Conservation (phyloP, 2,329 filamentous ascomycete species). For the Ophiosphaerella korrae region DNA sequence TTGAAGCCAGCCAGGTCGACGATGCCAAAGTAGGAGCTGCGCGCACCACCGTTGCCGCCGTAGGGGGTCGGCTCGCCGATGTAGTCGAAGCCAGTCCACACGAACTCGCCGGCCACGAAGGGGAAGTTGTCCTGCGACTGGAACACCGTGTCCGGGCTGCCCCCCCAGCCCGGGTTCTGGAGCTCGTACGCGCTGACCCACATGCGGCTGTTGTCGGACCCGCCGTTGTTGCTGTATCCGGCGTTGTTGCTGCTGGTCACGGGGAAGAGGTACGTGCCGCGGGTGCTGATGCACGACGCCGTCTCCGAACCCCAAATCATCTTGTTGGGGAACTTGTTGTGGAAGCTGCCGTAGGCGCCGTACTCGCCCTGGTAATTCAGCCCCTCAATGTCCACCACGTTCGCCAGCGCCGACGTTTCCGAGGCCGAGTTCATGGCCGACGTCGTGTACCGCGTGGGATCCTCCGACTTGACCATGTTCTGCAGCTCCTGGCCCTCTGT, state of each 20-base stretch:
- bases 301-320: slow-evolving; percentile 45
- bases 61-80: slow-evolving; percentile 59
- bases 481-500: slow-evolving; percentile 45
- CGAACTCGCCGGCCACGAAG: slow-evolving; percentile 61
- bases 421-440: slow-evolving; percentile 57
- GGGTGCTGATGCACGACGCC: slow-evolving; percentile 53
- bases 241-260: slow-evolving; percentile 49
- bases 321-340: slow-evolving; percentile 53
- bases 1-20: slow-evolving; percentile 63
- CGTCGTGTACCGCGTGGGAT: slow-evolving; percentile 54
- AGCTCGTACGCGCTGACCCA: slow-evolving; percentile 61
- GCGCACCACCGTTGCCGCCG: slow-evolving; percentile 38
- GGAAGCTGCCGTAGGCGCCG: slow-evolving; percentile 52
- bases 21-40: slow-evolving; percentile 62
- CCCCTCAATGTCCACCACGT: slow-evolving; percentile 54
- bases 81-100: slow-evolving; percentile 60
- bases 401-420: slow-evolving; percentile 47
- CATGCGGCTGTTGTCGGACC: slow-evolving; percentile 41
- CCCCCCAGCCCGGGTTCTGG: slow-evolving; percentile 54
- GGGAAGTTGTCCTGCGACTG: slow-evolving; percentile 53
- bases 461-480: slow-evolving; percentile 54
- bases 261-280: slow-evolving; percentile 61
- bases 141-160: slow-evolving; percentile 61
- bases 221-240: slow-evolving; percentile 39
- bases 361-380: slow-evolving; percentile 64